These are phyloP conservation scores for Cystobasidium tubakii DNA, from an alignment of 768 basidiomycete species.

Conservation along the genomic window DNA sequence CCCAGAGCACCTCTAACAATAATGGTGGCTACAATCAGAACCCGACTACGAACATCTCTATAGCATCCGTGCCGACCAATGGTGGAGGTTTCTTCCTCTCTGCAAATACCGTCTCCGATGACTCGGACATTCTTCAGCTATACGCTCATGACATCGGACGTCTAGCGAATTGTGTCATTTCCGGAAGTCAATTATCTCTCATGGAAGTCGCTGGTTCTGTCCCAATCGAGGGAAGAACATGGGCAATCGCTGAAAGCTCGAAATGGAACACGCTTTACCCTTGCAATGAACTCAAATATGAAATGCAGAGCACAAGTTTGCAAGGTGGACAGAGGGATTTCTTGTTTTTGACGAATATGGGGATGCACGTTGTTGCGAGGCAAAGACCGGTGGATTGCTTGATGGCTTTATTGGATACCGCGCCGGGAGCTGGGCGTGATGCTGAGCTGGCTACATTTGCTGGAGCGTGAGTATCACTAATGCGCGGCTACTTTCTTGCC, in stretches of 20 bases:
- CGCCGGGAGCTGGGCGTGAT: slow-evolving; percentile 53
- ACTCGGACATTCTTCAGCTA: slow-evolving; percentile 46
- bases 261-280: slow-evolving; percentile 53
- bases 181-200: slow-evolving; percentile 47
- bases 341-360: slow-evolving; percentile 80
- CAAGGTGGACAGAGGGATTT: slow-evolving; percentile 70
- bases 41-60: slow-evolving; percentile 59
- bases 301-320: slow-evolving; percentile 68
- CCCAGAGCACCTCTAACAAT: slow-evolving; percentile 60
- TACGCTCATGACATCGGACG: slow-evolving; percentile 41
- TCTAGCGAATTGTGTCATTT: slow-evolving; percentile 23
- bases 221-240: slow-evolving; percentile 73
- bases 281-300: slow-evolving; percentile 47
- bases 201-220: slow-evolving; percentile 71
- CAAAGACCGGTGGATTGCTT: slow-evolving; percentile 79
- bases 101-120: slow-evolving; percentile 44
- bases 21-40: slow-evolving; percentile 56
- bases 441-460: slow-evolving; percentile 76
- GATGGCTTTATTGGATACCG: slow-evolving; percentile 69
- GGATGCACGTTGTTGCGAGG: slow-evolving; percentile 72
- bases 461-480: slow-evolving; percentile 59
- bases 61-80: not conserved
- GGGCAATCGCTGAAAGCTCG: slow-evolving; percentile 63
- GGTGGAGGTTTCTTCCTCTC: slow-evolving; percentile 42
- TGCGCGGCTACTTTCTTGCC: not conserved